Evolutionary conservation across 345 rosid species (phyloP).

Genomic region (Hevea brasiliensis): DNA sequence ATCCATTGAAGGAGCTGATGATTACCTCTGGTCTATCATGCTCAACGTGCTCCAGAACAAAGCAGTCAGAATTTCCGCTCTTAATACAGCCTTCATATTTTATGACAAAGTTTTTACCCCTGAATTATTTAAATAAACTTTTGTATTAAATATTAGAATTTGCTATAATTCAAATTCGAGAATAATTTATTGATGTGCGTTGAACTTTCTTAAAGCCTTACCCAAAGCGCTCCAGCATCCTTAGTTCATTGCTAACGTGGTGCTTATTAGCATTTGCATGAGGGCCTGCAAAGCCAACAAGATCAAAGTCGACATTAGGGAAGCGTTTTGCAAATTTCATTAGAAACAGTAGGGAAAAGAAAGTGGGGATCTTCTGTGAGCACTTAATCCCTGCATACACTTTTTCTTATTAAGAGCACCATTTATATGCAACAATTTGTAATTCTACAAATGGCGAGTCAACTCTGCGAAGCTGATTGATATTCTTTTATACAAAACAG

Average conservation of each 20-base stretch:
- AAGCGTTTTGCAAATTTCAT: neutral
- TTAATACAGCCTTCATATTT: constrained; percentile 77
- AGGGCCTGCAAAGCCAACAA: constrained; percentile 58
- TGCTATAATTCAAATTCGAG: neutral
- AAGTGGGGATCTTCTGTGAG: neutral
- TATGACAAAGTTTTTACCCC: constrained; percentile 84
- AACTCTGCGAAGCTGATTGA: neutral
- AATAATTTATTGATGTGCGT: neutral
- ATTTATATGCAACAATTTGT: neutral
- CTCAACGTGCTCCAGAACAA: constrained; percentile 81
- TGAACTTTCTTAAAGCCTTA: constrained; percentile 31
- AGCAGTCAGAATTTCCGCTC: constrained; percentile 71
- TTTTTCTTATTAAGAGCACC: neutral
- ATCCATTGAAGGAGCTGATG: constrained; percentile 6
- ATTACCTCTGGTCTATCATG: constrained; percentile 95
- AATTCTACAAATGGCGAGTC: neutral
- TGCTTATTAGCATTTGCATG: constrained; percentile 73
- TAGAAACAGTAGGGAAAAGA: neutral
- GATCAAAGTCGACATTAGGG: constrained; percentile 11
- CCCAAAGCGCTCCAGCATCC: constrained; percentile 96
- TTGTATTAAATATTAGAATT: neutral
- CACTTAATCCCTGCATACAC: neutral
- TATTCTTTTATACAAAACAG: neutral
- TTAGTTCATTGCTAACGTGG: constrained; percentile 66
- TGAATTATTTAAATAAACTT: constrained; percentile 35